Conservation (phyloP, 345 rosid genomes). For the Microcos paniculata region DNA sequence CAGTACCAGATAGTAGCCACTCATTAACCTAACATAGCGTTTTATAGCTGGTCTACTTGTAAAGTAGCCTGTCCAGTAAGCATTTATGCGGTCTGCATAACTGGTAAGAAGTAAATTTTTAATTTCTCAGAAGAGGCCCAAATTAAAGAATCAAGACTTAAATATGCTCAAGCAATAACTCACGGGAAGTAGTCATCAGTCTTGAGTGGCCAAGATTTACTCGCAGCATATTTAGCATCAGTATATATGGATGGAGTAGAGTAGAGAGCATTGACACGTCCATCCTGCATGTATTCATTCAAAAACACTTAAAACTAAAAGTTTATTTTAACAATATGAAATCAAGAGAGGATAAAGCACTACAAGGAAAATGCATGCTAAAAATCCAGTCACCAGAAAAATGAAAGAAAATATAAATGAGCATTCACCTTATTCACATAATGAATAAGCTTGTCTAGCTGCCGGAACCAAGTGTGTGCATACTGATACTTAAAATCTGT, state of each 20-base stretch:
- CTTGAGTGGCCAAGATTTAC: constrained; percentile 82
- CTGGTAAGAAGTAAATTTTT: constrained; percentile 43
- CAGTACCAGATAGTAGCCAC: constrained; percentile 87
- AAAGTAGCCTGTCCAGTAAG: constrained; percentile 98
- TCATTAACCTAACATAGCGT: constrained; percentile 87
- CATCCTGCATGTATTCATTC: constrained; percentile 57
- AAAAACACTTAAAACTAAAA: constrained; percentile 11
- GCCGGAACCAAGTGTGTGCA: constrained; percentile 86
- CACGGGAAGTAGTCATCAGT: constrained; percentile 94
- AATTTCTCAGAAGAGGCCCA: constrained; percentile 21
- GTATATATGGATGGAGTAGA: constrained; percentile 97
- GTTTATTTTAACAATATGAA: constrained; percentile 7
- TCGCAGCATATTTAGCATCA: constrained; percentile 82
- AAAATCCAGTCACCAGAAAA: constrained; percentile 9
- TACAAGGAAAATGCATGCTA: constrained; percentile 1
- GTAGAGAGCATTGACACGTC: constrained; percentile 93
- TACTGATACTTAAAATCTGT: constrained; percentile 97
- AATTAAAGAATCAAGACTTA: constrained; percentile 8
- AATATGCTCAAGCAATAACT: constrained; percentile 34
- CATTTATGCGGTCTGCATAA: constrained; percentile 91
- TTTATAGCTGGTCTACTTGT: constrained; percentile 91
- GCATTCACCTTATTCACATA: constrained; percentile 84
- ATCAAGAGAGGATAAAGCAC: not conserved
- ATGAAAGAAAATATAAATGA: constrained; percentile 5
- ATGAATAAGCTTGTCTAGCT: constrained; percentile 95